These are phyloP conservation scores for Melampsora americana DNA, from an alignment of 1,284 basidiomycete genomes.

Conservation along the genomic window DNA sequence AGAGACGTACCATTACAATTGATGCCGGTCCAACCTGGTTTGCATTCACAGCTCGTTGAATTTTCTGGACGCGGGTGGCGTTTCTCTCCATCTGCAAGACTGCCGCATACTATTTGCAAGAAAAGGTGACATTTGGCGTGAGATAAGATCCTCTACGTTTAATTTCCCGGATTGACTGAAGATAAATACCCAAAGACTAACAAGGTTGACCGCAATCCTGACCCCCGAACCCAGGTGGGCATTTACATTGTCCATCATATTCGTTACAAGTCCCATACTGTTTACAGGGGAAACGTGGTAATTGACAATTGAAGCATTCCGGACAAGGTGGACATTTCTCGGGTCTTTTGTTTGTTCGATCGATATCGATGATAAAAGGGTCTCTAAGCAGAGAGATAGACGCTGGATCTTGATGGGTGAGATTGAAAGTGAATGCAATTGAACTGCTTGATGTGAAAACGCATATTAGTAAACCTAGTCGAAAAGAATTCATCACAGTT, in stretches of 20 bases:
- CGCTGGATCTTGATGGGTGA: neutral
- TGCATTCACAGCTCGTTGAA: slow-evolving; percentile 72
- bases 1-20: slow-evolving; percentile 80
- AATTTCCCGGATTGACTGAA: neutral
- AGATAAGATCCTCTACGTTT: neutral
- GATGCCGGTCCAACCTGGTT: slow-evolving; percentile 88
- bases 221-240: slow-evolving; percentile 83
- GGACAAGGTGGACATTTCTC: slow-evolving; percentile 50
- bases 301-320: slow-evolving; percentile 69
- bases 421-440: neutral
- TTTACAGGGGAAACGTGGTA: slow-evolving; percentile 76
- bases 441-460: too few relatives aligned
- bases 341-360: slow-evolving; percentile 16
- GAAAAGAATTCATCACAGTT: too few relatives aligned
- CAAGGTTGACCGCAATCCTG: slow-evolving; percentile 80
- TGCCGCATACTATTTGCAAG: slow-evolving; percentile 70
- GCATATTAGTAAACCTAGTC: too few relatives aligned
- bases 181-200: slow-evolving; percentile 56
- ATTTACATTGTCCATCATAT: slow-evolving; percentile 85
- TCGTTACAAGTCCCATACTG: slow-evolving; percentile 77
- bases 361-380: neutral
- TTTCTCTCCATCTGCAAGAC: slow-evolving; percentile 79
- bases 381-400: neutral
- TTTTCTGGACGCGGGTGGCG: slow-evolving; percentile 74
- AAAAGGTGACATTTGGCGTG: slow-evolving; percentile 12